Conservation (phyloP, 768 basidiomycete genomes). For the Leccinellum luteum region DNA sequence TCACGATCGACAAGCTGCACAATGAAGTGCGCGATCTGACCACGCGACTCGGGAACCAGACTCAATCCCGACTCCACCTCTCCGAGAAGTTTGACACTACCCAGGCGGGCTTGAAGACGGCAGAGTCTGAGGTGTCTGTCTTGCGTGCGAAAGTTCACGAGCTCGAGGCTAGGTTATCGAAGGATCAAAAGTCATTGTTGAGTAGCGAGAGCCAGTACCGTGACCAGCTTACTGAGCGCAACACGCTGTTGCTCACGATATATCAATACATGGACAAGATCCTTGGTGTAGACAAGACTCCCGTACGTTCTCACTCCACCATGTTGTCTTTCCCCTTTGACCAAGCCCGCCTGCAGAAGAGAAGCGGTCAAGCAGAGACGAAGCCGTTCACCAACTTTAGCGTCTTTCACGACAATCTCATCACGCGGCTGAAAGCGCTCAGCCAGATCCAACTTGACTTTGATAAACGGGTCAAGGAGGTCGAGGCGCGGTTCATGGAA, state of each 20-base stretch:
- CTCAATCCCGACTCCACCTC: slow-evolving; percentile 81
- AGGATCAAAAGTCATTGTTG: slow-evolving; percentile 75
- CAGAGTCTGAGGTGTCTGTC: slow-evolving; percentile 64
- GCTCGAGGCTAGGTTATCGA: slow-evolving; percentile 75
- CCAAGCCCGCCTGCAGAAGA: slow-evolving; percentile 49
- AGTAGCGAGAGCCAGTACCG: slow-evolving; percentile 77
- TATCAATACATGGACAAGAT: slow-evolving; percentile 97
- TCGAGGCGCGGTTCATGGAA: slow-evolving; percentile 69
- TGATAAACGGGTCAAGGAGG: slow-evolving; percentile 79
- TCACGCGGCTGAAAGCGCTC: slow-evolving; percentile 80
- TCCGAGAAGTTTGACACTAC: slow-evolving; percentile 85
- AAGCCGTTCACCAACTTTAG: slow-evolving; percentile 93
- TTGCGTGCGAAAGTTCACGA: slow-evolving; percentile 66
- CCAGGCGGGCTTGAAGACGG: slow-evolving; percentile 56
- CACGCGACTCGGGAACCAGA: slow-evolving; percentile 76
- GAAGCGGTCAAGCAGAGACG: slow-evolving; percentile 71
- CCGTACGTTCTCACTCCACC: slow-evolving; percentile 47
- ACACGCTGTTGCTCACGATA: slow-evolving; percentile 85
- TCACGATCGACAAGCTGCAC: slow-evolving; percentile 70
- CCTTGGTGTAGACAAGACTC: slow-evolving; percentile 82
- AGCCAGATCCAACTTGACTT: slow-evolving; percentile 84
- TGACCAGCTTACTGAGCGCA: slow-evolving; percentile 91
- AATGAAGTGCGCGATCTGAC: slow-evolving; percentile 80
- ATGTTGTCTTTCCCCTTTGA: neutral
- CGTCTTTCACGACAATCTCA: slow-evolving; percentile 93